Evolutionary conservation across 106 monocot genomes (phyloP).

Genomic region (Agapanthus africanus): DNA sequence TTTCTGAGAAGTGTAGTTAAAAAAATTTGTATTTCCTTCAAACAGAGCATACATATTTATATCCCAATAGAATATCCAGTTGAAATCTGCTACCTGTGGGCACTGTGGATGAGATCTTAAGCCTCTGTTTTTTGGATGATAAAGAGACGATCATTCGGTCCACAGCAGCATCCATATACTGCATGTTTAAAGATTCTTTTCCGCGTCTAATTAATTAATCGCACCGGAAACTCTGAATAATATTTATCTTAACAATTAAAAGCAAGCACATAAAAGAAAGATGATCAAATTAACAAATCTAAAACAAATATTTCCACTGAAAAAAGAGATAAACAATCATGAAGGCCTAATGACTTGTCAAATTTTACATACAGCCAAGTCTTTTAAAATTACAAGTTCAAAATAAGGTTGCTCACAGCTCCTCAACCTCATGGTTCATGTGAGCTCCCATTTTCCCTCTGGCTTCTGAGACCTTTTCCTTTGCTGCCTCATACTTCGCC

Average conservation of each 20-base stretch:
- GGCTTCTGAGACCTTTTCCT: conserved; percentile 2
- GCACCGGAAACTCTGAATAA: not conserved
- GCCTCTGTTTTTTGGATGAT: too few species aligned
- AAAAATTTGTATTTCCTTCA: too few species aligned
- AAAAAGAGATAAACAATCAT: not conserved
- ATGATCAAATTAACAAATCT: not conserved
- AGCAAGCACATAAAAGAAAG: not conserved
- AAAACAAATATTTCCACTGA: not conserved
- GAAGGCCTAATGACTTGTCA: not conserved
- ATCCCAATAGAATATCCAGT: too few species aligned
- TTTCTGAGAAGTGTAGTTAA: too few species aligned
- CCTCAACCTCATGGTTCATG: not conserved
- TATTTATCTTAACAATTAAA: not conserved
- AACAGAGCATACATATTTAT: too few species aligned
- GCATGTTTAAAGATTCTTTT: too few species aligned
- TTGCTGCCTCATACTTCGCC: not conserved
- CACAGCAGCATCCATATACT: too few species aligned
- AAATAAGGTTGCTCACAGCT: conserved; percentile 3
- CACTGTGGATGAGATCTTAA: too few species aligned
- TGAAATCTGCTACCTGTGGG: too few species aligned
- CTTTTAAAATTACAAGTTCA: not conserved
- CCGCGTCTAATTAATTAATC: too few species aligned
- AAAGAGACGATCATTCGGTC: too few species aligned
- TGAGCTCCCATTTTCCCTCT: not conserved
- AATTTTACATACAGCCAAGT: not conserved